These are phyloP conservation scores for Ricinus communis DNA, from an alignment of 345 rosid species.

Conservation along the genomic window DNA sequence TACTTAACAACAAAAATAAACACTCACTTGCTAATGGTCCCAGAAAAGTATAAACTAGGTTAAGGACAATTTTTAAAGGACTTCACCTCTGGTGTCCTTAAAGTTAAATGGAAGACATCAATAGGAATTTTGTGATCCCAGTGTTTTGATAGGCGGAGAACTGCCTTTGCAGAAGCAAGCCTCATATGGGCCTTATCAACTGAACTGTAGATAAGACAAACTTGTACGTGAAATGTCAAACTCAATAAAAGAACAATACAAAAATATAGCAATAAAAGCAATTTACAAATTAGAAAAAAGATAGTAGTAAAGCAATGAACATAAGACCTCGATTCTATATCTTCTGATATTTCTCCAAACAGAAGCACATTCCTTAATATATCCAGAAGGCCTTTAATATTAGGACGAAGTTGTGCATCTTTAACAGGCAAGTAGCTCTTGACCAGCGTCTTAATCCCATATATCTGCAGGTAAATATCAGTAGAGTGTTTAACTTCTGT, in stretches of 20 bases:
- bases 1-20: background rate
- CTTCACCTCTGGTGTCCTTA: constrained; percentile 70
- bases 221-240: constrained; percentile 18
- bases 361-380: constrained; percentile 62
- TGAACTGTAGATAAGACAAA: constrained; percentile 49
- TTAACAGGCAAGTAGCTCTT: constrained; percentile 90
- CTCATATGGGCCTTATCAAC: constrained; percentile 87
- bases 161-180: constrained; percentile 94
- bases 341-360: constrained; percentile 77
- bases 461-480: constrained; percentile 48
- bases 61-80: constrained; percentile 13
- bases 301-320: background rate
- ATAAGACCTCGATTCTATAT: constrained; percentile 70
- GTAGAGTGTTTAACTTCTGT: background rate
- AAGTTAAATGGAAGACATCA: constrained; percentile 71
- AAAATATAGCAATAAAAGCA: background rate
- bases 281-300: background rate
- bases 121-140: constrained; percentile 92
- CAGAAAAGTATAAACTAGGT: constrained; percentile 4
- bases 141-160: constrained; percentile 79
- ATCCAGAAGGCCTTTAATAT: constrained; percentile 65
- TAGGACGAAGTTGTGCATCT: constrained; percentile 91
- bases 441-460: constrained; percentile 88
- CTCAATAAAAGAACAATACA: constrained; percentile 5
- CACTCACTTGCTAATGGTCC: constrained; percentile 2